phyloP scores from a whole-genome alignment of 2,329 filamentous ascomycete genomes.

The Akanthomyces uredinophilus region DNA sequence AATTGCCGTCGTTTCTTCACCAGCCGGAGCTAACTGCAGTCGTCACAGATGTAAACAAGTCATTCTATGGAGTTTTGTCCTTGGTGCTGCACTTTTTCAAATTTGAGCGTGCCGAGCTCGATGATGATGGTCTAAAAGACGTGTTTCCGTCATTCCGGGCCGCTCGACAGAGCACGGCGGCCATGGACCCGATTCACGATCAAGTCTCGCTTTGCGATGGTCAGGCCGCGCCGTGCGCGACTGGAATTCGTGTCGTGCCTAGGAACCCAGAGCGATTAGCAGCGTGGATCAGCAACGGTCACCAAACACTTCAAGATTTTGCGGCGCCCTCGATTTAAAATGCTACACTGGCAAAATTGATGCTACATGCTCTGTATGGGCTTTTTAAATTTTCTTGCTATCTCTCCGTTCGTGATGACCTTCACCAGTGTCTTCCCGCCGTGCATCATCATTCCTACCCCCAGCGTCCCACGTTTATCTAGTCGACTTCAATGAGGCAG shows the following conservation, averaged over 20 bases:
- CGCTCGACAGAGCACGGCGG: conserved; percentile 7
- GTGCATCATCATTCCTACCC: too few species aligned
- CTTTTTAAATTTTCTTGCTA: too few species aligned
- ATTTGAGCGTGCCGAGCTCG: conserved; percentile 8
- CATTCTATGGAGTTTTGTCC: conserved; percentile 4
- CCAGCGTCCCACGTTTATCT: too few species aligned
- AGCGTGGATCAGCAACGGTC: conserved; percentile 1
- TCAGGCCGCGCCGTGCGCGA: conserved; percentile 9
- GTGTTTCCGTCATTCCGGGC: conserved; percentile 14
- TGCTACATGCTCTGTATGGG: too few species aligned
- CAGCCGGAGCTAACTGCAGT: neutral
- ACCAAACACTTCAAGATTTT: neutral
- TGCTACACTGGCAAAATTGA: neutral
- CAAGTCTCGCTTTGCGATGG: neutral
- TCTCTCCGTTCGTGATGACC: neutral
- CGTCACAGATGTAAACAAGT: neutral
- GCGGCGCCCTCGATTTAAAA: neutral
- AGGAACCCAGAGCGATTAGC: conserved; percentile 3
- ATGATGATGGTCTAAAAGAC: neutral
- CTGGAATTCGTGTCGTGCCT: conserved; percentile 9
- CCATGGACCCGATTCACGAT: conserved; percentile 12
- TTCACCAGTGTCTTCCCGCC: too few species aligned
- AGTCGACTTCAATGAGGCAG: conserved; percentile 6
- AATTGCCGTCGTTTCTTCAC: too few species aligned
- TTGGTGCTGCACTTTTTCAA: conserved; percentile 14